Evolutionary conservation across 2,329 filamentous ascomycete species (phyloP).

Genomic region (Fusarium scirpi): DNA sequence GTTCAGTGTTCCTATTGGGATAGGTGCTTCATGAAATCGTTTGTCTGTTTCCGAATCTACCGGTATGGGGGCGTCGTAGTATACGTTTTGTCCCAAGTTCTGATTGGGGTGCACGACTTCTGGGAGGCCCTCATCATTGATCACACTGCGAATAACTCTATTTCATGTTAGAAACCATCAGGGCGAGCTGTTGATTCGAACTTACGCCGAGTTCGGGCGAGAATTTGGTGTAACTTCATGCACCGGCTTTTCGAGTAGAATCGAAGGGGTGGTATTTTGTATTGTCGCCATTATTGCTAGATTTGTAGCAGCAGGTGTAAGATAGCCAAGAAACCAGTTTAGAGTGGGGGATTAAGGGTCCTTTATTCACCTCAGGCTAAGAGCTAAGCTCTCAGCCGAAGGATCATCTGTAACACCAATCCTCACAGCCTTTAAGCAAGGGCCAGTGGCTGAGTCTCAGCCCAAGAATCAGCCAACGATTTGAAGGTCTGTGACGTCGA

Average conservation of each 20-base stretch:
- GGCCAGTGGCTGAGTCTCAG: constrained; percentile 20
- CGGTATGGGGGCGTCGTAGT: constrained; percentile 36
- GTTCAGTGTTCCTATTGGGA: background rate
- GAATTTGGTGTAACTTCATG: background rate
- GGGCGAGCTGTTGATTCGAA: background rate
- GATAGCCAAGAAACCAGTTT: background rate
- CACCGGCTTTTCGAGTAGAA: background rate
- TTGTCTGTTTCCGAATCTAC: constrained; percentile 30
- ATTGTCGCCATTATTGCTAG: constrained; percentile 4
- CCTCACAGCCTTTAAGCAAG: background rate
- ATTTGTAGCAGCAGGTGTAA: background rate
- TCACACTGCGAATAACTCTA: constrained; percentile 21
- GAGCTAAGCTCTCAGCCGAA: constrained; percentile 2
- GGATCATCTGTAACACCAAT: background rate
- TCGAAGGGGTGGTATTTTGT: background rate
- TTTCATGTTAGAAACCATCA: background rate
- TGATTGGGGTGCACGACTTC: constrained; percentile 29
- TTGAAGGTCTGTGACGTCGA: constrained; percentile 9
- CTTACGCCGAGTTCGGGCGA: constrained; percentile 5
- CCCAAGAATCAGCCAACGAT: constrained; percentile 9
- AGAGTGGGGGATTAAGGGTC: constrained; percentile 3
- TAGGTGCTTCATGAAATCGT: constrained; percentile 16
- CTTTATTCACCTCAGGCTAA: constrained; percentile 6
- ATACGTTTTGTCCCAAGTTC: background rate
- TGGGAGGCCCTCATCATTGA: constrained; percentile 37